A percentile compares a stretch with the other conserved stretches of the same genome.
Conservation (phyloP, 495 filamentous ascomycete genomes). For the Penicillium riverlandense region DNA sequence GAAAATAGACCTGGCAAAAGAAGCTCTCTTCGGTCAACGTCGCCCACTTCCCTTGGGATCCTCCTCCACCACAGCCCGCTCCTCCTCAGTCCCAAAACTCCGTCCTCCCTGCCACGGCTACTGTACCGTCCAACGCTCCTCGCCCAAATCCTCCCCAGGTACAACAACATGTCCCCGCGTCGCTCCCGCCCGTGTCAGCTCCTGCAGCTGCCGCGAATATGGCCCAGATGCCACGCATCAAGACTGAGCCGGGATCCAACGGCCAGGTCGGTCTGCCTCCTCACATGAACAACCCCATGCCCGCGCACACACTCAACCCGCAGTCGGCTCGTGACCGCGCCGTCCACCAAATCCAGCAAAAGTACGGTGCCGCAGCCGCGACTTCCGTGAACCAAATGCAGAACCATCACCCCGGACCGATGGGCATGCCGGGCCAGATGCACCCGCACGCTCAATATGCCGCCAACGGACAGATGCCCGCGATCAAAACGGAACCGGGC, state of each 20-base stretch:
- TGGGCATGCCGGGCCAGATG: slow-evolving; percentile 30
- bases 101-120: slow-evolving; percentile 35
- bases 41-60: slow-evolving; percentile 94
- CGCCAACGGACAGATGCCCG: slow-evolving; percentile 37
- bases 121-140: slow-evolving; percentile 56
- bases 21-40: slow-evolving; percentile 76
- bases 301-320: slow-evolving; percentile 30
- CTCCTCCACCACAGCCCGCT: slow-evolving; percentile 44
- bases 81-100: slow-evolving; percentile 26
- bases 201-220: slow-evolving; percentile 12
- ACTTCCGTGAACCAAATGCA: slow-evolving; percentile 62
- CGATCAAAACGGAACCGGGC: slow-evolving; percentile 41
- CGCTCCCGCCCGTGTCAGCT: slow-evolving; percentile 23
- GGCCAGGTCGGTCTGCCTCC: slow-evolving; percentile 37
- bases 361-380: slow-evolving; percentile 65
- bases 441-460: slow-evolving; percentile 35
- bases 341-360: slow-evolving; percentile 55
- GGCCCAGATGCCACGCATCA: slow-evolving; percentile 49
- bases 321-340: slow-evolving; percentile 60
- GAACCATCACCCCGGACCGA: slow-evolving; percentile 18
- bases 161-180: slow-evolving; percentile 28
- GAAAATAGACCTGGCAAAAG: slow-evolving; percentile 76
- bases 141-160: slow-evolving; percentile 23
- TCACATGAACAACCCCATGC: slow-evolving; percentile 27
- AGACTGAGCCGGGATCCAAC: slow-evolving; percentile 63